phyloP scores from a whole-genome alignment of 257 asterid species.

The Solanum habrochaites region DNA sequence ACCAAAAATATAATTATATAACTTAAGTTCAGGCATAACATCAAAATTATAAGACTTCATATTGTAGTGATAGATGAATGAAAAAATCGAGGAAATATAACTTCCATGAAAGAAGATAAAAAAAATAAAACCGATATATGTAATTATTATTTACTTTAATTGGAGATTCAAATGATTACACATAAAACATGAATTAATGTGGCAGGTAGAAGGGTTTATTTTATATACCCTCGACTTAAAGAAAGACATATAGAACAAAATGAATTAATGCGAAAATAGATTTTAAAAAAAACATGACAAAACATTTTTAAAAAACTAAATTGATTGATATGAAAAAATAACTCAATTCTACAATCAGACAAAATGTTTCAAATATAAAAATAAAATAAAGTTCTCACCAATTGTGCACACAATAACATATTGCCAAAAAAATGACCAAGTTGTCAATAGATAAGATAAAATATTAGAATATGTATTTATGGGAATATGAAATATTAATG shows the following conservation, averaged over 20 bases:
- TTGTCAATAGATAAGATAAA: background rate
- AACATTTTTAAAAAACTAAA: background rate
- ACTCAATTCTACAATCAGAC: background rate
- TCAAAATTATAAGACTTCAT: background rate
- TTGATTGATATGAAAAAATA: too few species aligned
- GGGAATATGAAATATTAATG: background rate
- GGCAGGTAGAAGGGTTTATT: background rate
- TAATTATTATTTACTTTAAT: too few species aligned
- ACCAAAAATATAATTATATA: background rate
- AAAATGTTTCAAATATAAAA: too few species aligned
- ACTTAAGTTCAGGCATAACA: background rate
- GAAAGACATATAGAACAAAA: background rate
- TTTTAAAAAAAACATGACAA: too few species aligned
- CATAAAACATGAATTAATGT: background rate
- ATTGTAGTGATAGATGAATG: too few species aligned
- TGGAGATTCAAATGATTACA: background rate
- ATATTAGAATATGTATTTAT: too few species aligned
- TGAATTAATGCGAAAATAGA: background rate
- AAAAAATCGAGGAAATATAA: too few species aligned
- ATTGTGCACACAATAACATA: background rate
- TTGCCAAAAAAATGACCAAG: background rate
- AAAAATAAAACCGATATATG: background rate
- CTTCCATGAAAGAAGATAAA: too few species aligned
- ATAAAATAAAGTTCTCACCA: background rate
- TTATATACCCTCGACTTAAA: background rate